Evolutionary conservation across 2,329 filamentous ascomycete genomes (phyloP), one percentile per base, ranked within the genome.

Genomic region (Sarocladiaceae sp.): DNA sequence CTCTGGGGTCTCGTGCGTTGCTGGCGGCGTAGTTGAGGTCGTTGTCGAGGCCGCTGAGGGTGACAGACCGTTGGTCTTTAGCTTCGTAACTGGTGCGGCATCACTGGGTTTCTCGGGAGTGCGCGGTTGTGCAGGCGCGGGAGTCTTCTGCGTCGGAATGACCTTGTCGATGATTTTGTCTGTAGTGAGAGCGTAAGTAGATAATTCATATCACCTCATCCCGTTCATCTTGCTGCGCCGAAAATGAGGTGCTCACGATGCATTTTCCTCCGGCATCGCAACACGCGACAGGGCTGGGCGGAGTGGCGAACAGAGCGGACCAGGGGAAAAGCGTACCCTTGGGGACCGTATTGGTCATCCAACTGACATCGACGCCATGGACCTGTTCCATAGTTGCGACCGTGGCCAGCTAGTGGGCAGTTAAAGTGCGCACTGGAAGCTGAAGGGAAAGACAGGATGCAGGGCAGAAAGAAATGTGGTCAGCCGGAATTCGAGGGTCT

Each of bases 301-400:
- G 15, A 21, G 42, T 41, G 37, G 37, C 37, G 37, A 41, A 9
- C 29, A 41, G 48, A 47, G 46, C 35, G 51, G 47, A 55, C n/a
- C n/a, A n/a, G n/a, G 33, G 34, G 44, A 45, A 46, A 29, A 47
- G 66, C 75, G 65, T 73, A 87, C 88, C 88, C 83, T 85, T 89
- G 51, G 82, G 80, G 55, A 83, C 80, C 60, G 86, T 85, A 66
- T 93, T 85, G 55, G 76, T 76, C 72, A 94, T 85, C 88, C 88
- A 95, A 65, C 85, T 89, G 59, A 94, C 88, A 66, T 95, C 88
- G 58, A 94, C 78, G 53, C 83, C 83, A 62, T 88, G 82, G 52
- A 87, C 78, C 55, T 85, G 82, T 66, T 91, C 87, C 87, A 91
- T 91, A 15, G 23, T 41, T 24, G 37, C 37, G 24, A 41, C 19